Percentiles rank a stretch among this genome's conserved stretches.
phyloP scores from a whole-genome alignment of 179 eudicot genomes.

The Spergularia azorica region DNA sequence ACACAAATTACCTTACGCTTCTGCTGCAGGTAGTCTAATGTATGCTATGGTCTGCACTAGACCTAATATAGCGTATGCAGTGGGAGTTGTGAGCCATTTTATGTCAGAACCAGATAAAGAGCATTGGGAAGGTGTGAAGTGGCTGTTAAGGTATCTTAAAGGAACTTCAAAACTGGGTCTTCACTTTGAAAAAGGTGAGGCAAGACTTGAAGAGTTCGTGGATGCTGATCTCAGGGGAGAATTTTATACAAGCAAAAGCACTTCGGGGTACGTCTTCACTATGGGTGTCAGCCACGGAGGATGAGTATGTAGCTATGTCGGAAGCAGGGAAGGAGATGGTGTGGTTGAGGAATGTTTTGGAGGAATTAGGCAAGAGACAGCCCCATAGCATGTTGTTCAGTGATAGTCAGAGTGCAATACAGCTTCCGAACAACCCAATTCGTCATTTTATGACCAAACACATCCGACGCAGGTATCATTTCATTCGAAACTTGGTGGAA shows the following conservation, averaged over 20 bases:
- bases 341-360: too few relatives aligned
- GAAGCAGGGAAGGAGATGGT: not conserved
- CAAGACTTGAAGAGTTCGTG: too few relatives aligned
- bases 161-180: too few relatives aligned
- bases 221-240: too few relatives aligned
- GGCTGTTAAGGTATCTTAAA: not conserved
- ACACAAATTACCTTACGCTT: too few relatives aligned
- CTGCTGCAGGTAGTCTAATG: too few relatives aligned
- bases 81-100: not conserved
- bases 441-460: not conserved
- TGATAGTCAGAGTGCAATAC: not conserved
- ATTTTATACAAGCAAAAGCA: not conserved
- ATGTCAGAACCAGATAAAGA: not conserved
- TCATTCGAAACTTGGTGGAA: not conserved
- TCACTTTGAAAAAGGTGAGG: too few relatives aligned
- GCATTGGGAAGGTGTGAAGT: not conserved
- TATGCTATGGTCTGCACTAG: too few relatives aligned
- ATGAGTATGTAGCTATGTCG: not conserved
- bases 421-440: not conserved
- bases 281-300: not conserved
- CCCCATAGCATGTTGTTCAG: not conserved
- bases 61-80: too few relatives aligned
- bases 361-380: too few relatives aligned
- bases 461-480: not conserved
- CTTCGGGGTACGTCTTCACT: not conserved